These are phyloP conservation scores for Trebouxiophyceae sp. DNA, from an alignment of 163 green algal species.

Conservation along the genomic window DNA sequence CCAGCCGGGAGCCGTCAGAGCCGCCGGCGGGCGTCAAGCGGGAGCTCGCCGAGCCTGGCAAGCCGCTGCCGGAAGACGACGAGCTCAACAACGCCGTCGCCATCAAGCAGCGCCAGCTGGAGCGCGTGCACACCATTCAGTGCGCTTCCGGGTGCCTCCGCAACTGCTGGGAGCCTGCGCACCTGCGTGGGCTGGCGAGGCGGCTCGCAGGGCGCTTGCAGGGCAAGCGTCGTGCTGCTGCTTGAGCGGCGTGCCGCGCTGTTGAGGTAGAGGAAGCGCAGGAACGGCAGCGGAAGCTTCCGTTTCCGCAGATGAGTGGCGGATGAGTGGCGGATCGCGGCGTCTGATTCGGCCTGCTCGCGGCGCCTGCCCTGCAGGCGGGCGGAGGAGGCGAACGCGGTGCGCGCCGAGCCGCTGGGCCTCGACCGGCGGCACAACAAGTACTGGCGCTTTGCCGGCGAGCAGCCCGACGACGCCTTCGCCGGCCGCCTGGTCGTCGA, in stretches of 20 bases:
- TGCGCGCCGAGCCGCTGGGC: conserved; percentile 66
- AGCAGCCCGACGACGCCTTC: background rate
- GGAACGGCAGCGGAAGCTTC: too few species aligned
- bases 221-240: too few species aligned
- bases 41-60: background rate
- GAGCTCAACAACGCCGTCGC: conserved; percentile 2
- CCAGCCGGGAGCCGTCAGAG: conserved; percentile 7
- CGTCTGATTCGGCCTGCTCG: too few species aligned
- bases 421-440: conserved; percentile 71
- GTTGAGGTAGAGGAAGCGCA: too few species aligned
- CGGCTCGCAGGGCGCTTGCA: too few species aligned
- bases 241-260: too few species aligned
- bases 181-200: too few species aligned
- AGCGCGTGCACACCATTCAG: conserved; percentile 13
- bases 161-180: too few species aligned
- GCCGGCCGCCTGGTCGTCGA: conserved; percentile 48
- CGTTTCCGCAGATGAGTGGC: background rate
- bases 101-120: conserved; percentile 4
- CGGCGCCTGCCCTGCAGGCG: conserved; percentile 11
- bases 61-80: background rate
- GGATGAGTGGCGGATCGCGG: too few species aligned
- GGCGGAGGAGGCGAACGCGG: conserved; percentile 55
- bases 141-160: background rate
- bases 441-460: conserved; percentile 13
- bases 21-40: conserved; percentile 1